Percentiles rank a stretch among this genome's conserved stretches.
Evolutionary conservation across 2,329 filamentous ascomycete species (phyloP).

Genomic region (Neofusicoccum kwambonambiense): DNA sequence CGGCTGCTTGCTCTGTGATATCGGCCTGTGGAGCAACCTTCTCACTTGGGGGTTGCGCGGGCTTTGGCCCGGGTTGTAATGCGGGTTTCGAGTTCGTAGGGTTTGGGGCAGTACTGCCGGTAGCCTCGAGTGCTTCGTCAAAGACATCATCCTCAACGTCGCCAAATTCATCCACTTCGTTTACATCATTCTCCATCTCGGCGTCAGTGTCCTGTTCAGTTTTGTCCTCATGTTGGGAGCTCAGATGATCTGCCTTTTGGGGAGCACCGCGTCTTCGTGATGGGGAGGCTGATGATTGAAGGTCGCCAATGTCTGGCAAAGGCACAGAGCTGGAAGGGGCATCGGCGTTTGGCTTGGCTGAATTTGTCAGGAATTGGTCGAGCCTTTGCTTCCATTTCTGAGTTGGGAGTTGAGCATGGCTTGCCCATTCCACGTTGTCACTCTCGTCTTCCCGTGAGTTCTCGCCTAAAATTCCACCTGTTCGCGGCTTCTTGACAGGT

Average conservation of each 20-base stretch:
- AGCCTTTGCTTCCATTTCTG: constrained; percentile 35
- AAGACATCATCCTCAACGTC: constrained; percentile 25
- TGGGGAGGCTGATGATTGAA: neutral
- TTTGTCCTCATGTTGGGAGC: neutral
- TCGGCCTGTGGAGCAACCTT: neutral
- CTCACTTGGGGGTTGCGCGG: neutral
- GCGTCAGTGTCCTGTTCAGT: neutral
- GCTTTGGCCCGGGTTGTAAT: neutral
- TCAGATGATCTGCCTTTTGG: neutral
- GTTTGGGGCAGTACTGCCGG: neutral
- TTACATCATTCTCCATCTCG: neutral
- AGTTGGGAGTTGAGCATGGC: constrained; percentile 28
- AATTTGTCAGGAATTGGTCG: constrained; percentile 43
- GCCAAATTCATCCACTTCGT: constrained; percentile 22
- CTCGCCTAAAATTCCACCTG: constrained; percentile 32
- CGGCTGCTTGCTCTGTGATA: too few species aligned
- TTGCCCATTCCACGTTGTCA: constrained; percentile 19
- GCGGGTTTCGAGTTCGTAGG: neutral
- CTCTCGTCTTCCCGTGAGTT: constrained; percentile 23
- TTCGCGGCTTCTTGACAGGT: constrained; percentile 40
- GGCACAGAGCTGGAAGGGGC: constrained; percentile 50
- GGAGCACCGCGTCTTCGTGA: constrained; percentile 27
- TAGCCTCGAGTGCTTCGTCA: constrained; percentile 10
- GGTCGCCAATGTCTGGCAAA: constrained; percentile 33
- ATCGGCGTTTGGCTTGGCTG: constrained; percentile 24